phyloP scores from a whole-genome alignment of 2,329 filamentous ascomycete genomes.

The Blastomyces parvus region DNA sequence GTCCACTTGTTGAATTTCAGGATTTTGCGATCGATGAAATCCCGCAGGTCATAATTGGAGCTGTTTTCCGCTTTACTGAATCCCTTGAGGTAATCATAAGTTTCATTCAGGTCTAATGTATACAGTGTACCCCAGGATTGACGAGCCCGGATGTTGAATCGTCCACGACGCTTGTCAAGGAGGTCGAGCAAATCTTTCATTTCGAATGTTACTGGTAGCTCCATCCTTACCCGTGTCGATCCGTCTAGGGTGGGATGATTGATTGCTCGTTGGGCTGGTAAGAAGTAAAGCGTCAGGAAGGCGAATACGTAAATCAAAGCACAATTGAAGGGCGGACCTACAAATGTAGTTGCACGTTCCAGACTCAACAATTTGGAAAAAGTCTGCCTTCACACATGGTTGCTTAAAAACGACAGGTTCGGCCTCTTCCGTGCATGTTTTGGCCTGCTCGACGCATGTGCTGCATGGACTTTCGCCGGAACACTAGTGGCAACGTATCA shows the following conservation, averaged over 20 bases:
- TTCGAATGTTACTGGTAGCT: constrained; percentile 34
- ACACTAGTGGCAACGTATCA: constrained; percentile 24
- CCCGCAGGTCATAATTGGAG: constrained; percentile 31
- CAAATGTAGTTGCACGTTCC: constrained; percentile 40
- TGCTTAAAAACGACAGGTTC: constrained; percentile 31
- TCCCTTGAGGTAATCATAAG: constrained; percentile 32
- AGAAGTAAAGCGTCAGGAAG: constrained; percentile 5
- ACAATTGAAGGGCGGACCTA: constrained; percentile 18
- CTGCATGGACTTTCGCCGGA: constrained; percentile 35
- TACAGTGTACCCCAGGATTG: constrained; percentile 36
- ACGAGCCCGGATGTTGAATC: constrained; percentile 37
- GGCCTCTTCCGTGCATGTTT: constrained; percentile 8
- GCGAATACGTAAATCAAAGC: neutral
- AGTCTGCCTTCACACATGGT: constrained; percentile 37
- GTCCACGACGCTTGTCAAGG: constrained; percentile 31
- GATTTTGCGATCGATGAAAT: constrained; percentile 38
- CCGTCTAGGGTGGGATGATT: constrained; percentile 34
- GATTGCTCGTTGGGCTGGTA: constrained; percentile 34
- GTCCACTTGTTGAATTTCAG: constrained; percentile 38
- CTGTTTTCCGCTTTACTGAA: constrained; percentile 32
- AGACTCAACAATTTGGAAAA: constrained; percentile 36
- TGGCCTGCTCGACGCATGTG: constrained; percentile 28
- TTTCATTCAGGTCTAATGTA: constrained; percentile 34
- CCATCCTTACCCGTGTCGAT: constrained; percentile 29
- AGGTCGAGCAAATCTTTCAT: constrained; percentile 30